Base-by-base conservation (phyloP, 2,329 filamentous ascomycete genomes). In the Elsinoe australis region DNA sequence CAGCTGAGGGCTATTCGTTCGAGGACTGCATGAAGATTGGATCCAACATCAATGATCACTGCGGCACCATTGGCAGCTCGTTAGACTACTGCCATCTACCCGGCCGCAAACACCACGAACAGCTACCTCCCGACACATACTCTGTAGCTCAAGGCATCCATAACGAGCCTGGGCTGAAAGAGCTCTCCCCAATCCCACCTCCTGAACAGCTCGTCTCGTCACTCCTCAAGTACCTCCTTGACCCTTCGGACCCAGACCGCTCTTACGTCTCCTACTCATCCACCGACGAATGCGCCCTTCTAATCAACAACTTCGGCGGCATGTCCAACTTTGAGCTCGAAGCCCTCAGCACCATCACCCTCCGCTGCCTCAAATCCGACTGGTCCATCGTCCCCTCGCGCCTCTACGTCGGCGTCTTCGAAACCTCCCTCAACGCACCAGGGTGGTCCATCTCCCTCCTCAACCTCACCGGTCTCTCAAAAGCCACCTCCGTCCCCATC, bases 401-500 rank as follows among this genome's bases (percentile, higher is more conserved):
- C 38, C 69, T 74, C 33, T 71, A 73, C 52, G 66, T 67, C 1
- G 69, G 69, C 5, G 61, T 67, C 2, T 71, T 77, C 36, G 73
- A 76, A 51, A 75, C 73, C 0, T 75, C 71, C 0, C 61, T 78
- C 6, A 77, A 78, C 53, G 74, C 69, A 1, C 74, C 74, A 5
- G 75, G 74, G 3, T 78, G 76, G 64, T 75, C 71, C 5, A 71
- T 78, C 24, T 76, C 74, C 1, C 59, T 78, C 0, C 72, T 72
- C 24, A 77, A 77, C 53, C 61, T 78, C 39, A 68, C 67, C 2
- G 62, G 67, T 28, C 69, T 72, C 54, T 67, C 69, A 4, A 60
- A 61, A 21, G 58, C 66, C 8, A 68, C 70, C 53, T 58, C 60
- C 3, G 56, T 67, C n/a, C 56, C 61, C 0, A 58, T 62, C 12